These are phyloP conservation scores for Trifolium repens DNA, from an alignment of 306 rosid species.

Conservation along the genomic window DNA sequence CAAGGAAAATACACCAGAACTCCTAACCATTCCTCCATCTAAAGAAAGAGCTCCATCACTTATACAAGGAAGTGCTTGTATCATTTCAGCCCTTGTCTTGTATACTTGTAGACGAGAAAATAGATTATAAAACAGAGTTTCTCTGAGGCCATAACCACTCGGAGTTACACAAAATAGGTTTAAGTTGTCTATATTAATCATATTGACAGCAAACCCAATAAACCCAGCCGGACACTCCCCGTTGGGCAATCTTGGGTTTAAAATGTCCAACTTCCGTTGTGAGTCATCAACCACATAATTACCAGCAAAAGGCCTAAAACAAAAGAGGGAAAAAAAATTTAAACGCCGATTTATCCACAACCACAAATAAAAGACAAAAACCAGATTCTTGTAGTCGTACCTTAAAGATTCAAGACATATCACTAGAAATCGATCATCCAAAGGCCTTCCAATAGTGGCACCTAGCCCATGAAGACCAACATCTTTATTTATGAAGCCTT, in stretches of 20 bases:
- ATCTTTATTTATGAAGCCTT: conserved; percentile 60
- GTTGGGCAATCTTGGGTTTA: conserved; percentile 76
- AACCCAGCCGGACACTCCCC: conserved; percentile 82
- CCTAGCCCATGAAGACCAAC: conserved; percentile 78
- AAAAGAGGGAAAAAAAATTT: conserved; percentile 5
- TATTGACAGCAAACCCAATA: conserved; percentile 89
- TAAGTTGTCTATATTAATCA: conserved; percentile 61
- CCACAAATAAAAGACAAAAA: conserved; percentile 31
- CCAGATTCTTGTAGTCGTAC: conserved; percentile 52
- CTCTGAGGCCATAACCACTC: conserved; percentile 79
- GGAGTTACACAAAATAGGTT: conserved; percentile 66
- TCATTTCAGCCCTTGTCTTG: conserved; percentile 80
- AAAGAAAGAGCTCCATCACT: conserved; percentile 89
- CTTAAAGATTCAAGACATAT: conserved; percentile 82
- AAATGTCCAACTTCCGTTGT: conserved; percentile 77
- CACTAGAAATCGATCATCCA: conserved; percentile 74
- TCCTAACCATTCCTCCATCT: conserved; percentile 84
- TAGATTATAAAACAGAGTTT: conserved; percentile 79
- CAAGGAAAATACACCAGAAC: conserved; percentile 62
- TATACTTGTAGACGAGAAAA: conserved; percentile 85
- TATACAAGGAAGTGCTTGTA: conserved; percentile 73
- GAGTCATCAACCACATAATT: conserved; percentile 62
- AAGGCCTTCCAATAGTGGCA: conserved; percentile 67
- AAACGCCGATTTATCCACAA: conserved; percentile 30
- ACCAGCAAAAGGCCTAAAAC: conserved; percentile 72